These are phyloP conservation scores for Trametes hirsuta DNA, from an alignment of 1,284 basidiomycete species.

Conservation along the genomic window DNA sequence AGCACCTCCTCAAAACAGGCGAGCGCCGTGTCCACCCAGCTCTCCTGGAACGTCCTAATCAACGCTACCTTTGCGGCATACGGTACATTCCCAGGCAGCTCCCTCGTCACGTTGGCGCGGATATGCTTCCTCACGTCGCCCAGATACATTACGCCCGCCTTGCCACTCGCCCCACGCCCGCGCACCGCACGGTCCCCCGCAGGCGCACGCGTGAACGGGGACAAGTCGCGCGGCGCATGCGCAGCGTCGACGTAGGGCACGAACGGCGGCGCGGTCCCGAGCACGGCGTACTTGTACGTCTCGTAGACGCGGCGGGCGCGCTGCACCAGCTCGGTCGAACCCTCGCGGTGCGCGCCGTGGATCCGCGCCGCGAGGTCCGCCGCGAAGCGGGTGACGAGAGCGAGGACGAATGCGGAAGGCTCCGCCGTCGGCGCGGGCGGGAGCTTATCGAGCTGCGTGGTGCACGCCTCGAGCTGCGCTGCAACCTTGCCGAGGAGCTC, in stretches of 20 bases:
- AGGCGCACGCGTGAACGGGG: slow-evolving; percentile 26
- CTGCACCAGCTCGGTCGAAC: slow-evolving; percentile 16
- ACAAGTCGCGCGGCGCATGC: slow-evolving; percentile 13
- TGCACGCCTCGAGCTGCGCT: slow-evolving; percentile 41
- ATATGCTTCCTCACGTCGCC: slow-evolving; percentile 29
- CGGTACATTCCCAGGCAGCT: slow-evolving; percentile 53
- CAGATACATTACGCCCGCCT: slow-evolving; percentile 21
- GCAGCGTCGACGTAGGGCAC: slow-evolving; percentile 20
- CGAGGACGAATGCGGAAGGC: slow-evolving; percentile 49
- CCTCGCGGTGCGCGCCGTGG: slow-evolving; percentile 32
- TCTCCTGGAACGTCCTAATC: slow-evolving; percentile 40
- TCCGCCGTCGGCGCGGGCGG: slow-evolving; percentile 45
- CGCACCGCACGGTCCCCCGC: slow-evolving; percentile 29
- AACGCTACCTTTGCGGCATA: slow-evolving; percentile 50
- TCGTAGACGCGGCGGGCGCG: slow-evolving; percentile 7
- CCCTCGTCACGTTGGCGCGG: slow-evolving; percentile 49
- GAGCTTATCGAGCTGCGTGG: slow-evolving; percentile 42
- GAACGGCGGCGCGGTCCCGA: slow-evolving; percentile 44
- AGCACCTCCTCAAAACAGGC: slow-evolving; percentile 43
- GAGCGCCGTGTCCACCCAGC: slow-evolving; percentile 43
- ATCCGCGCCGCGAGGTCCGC: slow-evolving; percentile 40
- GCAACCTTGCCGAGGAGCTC: slow-evolving; percentile 40
- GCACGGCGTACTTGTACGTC: slow-evolving; percentile 9
- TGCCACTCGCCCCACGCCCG: not conserved
- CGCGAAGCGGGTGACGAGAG: slow-evolving; percentile 51